Evolutionary conservation across 176 grass and related monocot species (phyloP).

Genomic region (Miscanthus lutarioriparius): DNA sequence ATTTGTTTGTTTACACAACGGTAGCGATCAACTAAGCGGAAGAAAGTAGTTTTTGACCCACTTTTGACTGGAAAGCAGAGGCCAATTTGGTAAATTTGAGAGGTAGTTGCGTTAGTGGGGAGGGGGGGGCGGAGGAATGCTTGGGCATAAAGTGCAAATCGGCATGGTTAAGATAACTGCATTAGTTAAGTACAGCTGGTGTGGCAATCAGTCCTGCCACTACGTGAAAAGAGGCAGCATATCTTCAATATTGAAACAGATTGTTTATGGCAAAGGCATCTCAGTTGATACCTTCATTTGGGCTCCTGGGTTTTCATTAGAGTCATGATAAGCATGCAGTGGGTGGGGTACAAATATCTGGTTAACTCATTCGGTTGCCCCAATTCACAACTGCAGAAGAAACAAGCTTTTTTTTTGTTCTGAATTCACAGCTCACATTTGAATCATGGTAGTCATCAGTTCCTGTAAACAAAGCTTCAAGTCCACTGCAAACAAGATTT

Average conservation of each 20-base stretch:
- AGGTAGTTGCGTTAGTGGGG: conserved; percentile 27
- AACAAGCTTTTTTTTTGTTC: neutral
- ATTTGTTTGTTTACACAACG: neutral
- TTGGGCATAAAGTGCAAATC: conserved; percentile 48
- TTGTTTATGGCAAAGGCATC: conserved; percentile 46
- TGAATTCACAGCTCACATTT: neutral
- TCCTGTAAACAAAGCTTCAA: neutral
- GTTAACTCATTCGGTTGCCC: neutral
- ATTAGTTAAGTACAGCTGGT: conserved; percentile 48
- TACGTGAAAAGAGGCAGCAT: conserved; percentile 50
- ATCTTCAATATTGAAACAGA: conserved; percentile 39
- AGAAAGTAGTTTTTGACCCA: conserved; percentile 24
- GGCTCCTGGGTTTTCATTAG: conserved; percentile 9
- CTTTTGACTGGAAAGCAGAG: conserved; percentile 38
- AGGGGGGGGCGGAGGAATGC: conserved; percentile 4
- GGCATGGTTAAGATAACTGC: conserved; percentile 33
- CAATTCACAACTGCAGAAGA: neutral
- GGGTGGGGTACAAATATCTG: conserved; percentile 25
- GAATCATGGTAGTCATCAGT: neutral
- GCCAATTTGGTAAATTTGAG: conserved; percentile 29
- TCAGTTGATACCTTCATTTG: conserved; percentile 14
- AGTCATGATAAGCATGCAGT: conserved; percentile 18
- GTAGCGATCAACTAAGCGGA: neutral
- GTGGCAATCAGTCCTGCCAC: conserved; percentile 59
- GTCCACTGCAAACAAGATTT: neutral